These are phyloP conservation scores for Schrenkiella parvula DNA, from an alignment of 345 rosid genomes.

Conservation along the genomic window DNA sequence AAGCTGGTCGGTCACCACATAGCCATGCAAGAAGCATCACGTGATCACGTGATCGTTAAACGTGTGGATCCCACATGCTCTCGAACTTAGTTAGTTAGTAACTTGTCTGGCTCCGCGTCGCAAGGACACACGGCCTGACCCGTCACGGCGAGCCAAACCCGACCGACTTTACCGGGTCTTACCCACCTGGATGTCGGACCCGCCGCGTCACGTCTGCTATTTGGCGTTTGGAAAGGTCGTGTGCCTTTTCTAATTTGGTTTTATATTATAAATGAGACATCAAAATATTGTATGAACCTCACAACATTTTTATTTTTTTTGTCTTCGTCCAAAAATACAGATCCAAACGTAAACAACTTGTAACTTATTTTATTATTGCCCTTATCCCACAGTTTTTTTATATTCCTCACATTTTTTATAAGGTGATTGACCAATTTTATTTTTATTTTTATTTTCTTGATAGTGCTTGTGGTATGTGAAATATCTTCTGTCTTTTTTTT, in stretches of 20 bases:
- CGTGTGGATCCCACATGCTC: constrained; percentile 4
- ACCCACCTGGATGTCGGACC: background rate
- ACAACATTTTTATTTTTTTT: constrained; percentile 15
- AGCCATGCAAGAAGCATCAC: constrained; percentile 17
- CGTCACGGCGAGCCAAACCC: constrained; percentile 26
- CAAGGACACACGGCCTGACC: constrained; percentile 27
- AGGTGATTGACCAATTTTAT: background rate
- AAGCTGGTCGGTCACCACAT: background rate
- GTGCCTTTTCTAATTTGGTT: background rate
- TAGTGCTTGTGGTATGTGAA: background rate
- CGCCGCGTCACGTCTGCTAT: constrained; percentile 23
- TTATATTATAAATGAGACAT: background rate
- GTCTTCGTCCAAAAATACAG: constrained; percentile 14
- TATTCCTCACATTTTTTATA: background rate
- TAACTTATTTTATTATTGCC: background rate
- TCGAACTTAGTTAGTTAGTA: background rate
- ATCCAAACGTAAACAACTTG: constrained; percentile 22
- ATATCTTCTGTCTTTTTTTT: no score
- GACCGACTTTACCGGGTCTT: background rate
- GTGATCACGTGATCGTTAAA: constrained; percentile 11
- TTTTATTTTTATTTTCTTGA: background rate
- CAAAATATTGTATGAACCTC: constrained; percentile 13
- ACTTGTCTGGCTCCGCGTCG: constrained; percentile 29
- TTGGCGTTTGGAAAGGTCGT: constrained; percentile 20
- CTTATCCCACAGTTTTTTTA: background rate